Evolutionary conservation across 768 basidiomycete genomes (phyloP).

Genomic region (Pleurotus platypus): DNA sequence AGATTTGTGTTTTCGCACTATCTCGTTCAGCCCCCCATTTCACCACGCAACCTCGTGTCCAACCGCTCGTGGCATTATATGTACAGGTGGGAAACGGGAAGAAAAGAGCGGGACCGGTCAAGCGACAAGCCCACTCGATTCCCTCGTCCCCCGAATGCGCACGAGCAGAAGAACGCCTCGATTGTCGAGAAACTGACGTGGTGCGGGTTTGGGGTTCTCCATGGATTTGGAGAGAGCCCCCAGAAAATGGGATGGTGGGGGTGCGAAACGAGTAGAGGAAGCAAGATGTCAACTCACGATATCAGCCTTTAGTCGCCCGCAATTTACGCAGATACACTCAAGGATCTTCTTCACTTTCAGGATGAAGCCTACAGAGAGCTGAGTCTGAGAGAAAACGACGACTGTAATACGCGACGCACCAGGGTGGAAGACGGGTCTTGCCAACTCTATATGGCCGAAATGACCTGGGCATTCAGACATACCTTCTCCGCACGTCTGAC

Average conservation of each 20-base stretch:
- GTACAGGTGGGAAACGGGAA: slow-evolving; percentile 11
- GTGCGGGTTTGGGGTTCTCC: slow-evolving; percentile 95
- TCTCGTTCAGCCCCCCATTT: slow-evolving; percentile 98
- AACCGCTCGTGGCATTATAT: slow-evolving; percentile 71
- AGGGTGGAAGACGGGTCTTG: slow-evolving; percentile 95
- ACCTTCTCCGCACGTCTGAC: slow-evolving; percentile 99
- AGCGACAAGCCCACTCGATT: slow-evolving; percentile 83
- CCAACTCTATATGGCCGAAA: slow-evolving; percentile 98
- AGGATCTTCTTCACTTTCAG: slow-evolving; percentile 99
- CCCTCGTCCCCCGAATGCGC: slow-evolving; percentile 46
- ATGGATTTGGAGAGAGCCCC: slow-evolving; percentile 92
- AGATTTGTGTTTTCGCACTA: slow-evolving; percentile 62
- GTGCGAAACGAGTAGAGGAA: slow-evolving; percentile 92
- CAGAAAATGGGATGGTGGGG: slow-evolving; percentile 94
- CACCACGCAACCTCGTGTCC: slow-evolving; percentile 88
- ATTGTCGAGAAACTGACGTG: slow-evolving; percentile 72
- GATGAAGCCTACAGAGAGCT: slow-evolving; percentile 71
- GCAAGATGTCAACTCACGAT: slow-evolving; percentile 81
- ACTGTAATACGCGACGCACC: slow-evolving; percentile 46
- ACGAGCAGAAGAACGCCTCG: slow-evolving; percentile 81
- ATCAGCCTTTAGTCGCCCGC: slow-evolving; percentile 96
- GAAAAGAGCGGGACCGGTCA: slow-evolving; percentile 69
- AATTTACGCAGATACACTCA: slow-evolving; percentile 98
- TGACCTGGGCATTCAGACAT: slow-evolving; percentile 99
- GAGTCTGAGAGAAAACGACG: slow-evolving; percentile 5